Conservation (phyloP, 2,329 filamentous ascomycete species). For the Pestalotiopsis sp. region DNA sequence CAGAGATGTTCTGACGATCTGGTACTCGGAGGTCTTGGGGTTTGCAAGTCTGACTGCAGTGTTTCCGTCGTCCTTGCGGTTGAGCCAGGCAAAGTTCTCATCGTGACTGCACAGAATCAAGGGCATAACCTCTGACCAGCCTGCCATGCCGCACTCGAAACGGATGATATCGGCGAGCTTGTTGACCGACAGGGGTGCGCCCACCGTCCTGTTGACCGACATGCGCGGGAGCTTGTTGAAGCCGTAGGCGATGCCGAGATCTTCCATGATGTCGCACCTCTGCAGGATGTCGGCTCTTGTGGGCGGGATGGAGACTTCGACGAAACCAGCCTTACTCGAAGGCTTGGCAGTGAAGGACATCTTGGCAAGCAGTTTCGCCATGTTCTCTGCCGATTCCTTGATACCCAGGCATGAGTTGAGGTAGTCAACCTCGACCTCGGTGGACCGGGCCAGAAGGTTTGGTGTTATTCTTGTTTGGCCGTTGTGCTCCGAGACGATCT, state of each 20-base stretch:
- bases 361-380: slow-evolving; percentile 80
- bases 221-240: slow-evolving; percentile 94
- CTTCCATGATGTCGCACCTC: slow-evolving; percentile 98
- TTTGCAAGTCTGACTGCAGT: slow-evolving; percentile 75
- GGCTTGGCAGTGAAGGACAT: slow-evolving; percentile 88
- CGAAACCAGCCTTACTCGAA: slow-evolving; percentile 68
- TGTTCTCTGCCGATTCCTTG: slow-evolving; percentile 70
- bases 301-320: slow-evolving; percentile 83
- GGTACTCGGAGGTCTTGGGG: slow-evolving; percentile 79
- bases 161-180: slow-evolving; percentile 93
- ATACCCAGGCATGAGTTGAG: slow-evolving; percentile 93
- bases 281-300: slow-evolving; percentile 95
- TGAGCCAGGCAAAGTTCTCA: slow-evolving; percentile 95
- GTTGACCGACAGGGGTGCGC: slow-evolving; percentile 86
- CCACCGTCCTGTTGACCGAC: slow-evolving; percentile 85
- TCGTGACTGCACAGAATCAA: slow-evolving; percentile 96
- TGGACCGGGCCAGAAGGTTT: slow-evolving; percentile 73
- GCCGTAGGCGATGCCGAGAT: slow-evolving; percentile 93
- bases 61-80: slow-evolving; percentile 73
- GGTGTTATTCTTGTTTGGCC: slow-evolving; percentile 79
- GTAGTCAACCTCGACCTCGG: slow-evolving; percentile 87
- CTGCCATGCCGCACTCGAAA: slow-evolving; percentile 86
- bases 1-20: slow-evolving; percentile 75
- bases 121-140: slow-evolving; percentile 95
- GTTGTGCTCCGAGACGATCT: slow-evolving; percentile 92